Percentiles rank a stretch among this genome's conserved stretches.
These are phyloP conservation scores for Colletotrichum horii DNA, from an alignment of 2,329 filamentous ascomycete species.

Conservation along the genomic window DNA sequence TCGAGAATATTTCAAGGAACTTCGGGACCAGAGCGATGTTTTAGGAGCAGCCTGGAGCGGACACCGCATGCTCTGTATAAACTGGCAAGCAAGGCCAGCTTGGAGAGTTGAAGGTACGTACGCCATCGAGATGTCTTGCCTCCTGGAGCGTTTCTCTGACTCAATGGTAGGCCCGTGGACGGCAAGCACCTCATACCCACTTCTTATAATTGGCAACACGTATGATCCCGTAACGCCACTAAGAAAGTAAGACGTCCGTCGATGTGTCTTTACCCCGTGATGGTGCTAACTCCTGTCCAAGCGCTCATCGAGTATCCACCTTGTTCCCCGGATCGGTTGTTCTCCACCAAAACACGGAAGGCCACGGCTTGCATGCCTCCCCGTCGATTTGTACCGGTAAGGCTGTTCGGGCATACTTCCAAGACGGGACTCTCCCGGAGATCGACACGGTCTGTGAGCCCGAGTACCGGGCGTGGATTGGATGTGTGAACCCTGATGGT, in stretches of 20 bases:
- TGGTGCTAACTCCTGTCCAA: not conserved
- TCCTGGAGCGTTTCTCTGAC: not conserved
- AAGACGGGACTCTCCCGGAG: not conserved
- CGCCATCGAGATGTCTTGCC: not conserved
- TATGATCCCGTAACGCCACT: slow-evolving; percentile 26
- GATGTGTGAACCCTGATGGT: not conserved
- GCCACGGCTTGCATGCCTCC: not conserved
- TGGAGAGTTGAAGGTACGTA: slow-evolving; percentile 8
- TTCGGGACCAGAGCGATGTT: slow-evolving; percentile 17
- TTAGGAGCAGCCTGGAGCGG: slow-evolving; percentile 20
- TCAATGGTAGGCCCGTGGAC: not conserved
- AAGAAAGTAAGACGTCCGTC: not conserved
- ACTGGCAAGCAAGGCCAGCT: slow-evolving; percentile 31
- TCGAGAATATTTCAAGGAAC: slow-evolving; percentile 11
- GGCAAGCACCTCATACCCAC: slow-evolving; percentile 30
- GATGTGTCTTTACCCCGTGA: not conserved
- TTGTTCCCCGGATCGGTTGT: not conserved
- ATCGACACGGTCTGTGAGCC: not conserved
- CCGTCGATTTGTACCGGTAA: not conserved
- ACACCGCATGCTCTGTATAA: slow-evolving; percentile 28
- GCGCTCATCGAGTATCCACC: not conserved
- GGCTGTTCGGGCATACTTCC: not conserved
- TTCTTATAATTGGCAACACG: slow-evolving; percentile 35
- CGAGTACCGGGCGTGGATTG: not conserved
- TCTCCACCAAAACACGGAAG: not conserved